Evolutionary conservation across 208 protist genomes (phyloP).

Genomic region (Crithidia sp.): DNA sequence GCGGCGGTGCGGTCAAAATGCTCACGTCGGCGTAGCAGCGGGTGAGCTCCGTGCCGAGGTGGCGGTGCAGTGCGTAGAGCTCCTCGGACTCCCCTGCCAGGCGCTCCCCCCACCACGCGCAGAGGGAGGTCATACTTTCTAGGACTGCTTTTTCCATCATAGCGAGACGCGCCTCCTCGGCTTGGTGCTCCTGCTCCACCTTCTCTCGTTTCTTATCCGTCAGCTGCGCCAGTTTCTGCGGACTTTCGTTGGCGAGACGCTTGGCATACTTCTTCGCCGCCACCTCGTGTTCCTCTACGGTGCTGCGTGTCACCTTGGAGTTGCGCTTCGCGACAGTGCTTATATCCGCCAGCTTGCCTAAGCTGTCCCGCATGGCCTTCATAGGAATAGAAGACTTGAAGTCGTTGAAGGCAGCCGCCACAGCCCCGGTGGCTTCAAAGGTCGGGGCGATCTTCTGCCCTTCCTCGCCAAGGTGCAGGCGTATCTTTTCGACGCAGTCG

Average conservation of each 20-base stretch:
- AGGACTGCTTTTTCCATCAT: not conserved
- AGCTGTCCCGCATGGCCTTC: not conserved
- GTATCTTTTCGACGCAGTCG: not conserved
- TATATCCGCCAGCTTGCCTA: no score
- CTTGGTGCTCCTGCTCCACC: not conserved
- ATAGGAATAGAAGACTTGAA: not conserved
- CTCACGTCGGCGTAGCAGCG: not conserved
- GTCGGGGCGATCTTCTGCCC: not conserved
- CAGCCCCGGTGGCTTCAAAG: not conserved
- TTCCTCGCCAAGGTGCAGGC: not conserved
- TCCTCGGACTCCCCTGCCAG: not conserved
- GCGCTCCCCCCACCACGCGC: not conserved
- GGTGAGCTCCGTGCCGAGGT: not conserved
- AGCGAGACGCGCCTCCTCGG: not conserved
- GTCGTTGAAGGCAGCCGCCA: not conserved
- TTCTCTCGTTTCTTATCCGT: not conserved
- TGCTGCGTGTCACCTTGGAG: not conserved
- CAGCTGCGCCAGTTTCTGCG: not conserved
- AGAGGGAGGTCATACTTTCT: not conserved
- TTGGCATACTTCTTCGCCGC: not conserved
- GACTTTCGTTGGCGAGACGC: not conserved
- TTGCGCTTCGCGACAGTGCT: constrained; percentile 2
- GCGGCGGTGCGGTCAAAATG: not conserved
- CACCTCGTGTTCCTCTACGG: not conserved
- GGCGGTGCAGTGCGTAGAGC: not conserved